phyloP scores from a whole-genome alignment of 2,329 filamentous ascomycete genomes.

The Colletotrichum spinosum region DNA sequence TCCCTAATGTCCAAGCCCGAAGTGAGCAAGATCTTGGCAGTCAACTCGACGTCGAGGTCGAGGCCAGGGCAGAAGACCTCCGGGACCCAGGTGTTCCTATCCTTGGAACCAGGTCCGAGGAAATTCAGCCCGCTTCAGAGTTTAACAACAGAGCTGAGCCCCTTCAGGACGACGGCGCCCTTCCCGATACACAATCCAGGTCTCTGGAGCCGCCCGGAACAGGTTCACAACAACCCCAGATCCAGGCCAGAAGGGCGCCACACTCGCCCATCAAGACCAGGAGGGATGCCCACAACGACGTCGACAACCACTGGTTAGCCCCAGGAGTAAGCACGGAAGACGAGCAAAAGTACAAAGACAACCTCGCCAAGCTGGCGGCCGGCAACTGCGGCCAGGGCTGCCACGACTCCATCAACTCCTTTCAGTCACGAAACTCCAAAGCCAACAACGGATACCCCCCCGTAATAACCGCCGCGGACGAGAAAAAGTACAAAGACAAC shows the following conservation, averaged over 20 bases:
- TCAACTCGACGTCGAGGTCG: neutral
- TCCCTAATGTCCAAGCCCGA: neutral
- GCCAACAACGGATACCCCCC: neutral
- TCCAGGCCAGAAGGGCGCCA: neutral
- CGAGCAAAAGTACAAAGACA: slow-evolving; percentile 12
- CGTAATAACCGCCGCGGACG: neutral
- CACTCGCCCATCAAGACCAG: neutral
- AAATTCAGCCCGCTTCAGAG: no score
- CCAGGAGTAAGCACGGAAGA: neutral
- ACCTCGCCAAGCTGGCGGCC: neutral
- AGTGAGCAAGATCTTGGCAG: neutral
- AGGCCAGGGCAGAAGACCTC: neutral
- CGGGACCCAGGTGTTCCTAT: neutral
- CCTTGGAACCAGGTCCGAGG: no score
- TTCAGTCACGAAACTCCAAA: neutral
- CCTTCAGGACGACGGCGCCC: no score
- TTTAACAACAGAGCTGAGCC: no score
- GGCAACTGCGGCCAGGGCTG: slow-evolving; percentile 6
- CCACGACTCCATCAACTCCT: neutral
- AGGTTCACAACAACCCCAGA: neutral
- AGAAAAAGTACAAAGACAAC: slow-evolving; percentile 15
- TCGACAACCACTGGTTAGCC: neutral
- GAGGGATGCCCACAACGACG: neutral
- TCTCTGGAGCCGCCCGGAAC: no score
- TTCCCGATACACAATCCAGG: no score